Percentiles rank a stretch among this genome's conserved stretches.
These are phyloP conservation scores for Hansenula sp. DNA, from an alignment of 1,139 yeast genomes.

Conservation along the genomic window DNA sequence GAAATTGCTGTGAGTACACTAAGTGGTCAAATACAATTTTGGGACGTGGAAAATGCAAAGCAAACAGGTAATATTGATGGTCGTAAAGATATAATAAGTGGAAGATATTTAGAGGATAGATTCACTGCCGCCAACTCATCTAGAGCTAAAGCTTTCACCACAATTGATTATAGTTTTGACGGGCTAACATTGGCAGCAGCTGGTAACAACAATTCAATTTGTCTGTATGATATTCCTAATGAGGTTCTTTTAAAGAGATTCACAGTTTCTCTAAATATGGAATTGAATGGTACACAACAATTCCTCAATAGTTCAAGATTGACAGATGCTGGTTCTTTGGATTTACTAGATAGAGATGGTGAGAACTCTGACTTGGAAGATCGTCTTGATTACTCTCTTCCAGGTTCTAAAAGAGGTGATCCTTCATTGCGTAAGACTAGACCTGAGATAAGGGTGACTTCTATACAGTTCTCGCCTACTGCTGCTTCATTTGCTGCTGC, in stretches of 20 bases:
- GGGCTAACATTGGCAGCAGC: slow-evolving; percentile 87
- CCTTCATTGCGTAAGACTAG: slow-evolving; percentile 71
- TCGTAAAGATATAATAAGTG: slow-evolving; percentile 79
- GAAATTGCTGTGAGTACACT: slow-evolving; percentile 84
- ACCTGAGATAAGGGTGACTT: slow-evolving; percentile 77
- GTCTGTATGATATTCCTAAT: slow-evolving; percentile 84
- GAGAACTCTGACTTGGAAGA: slow-evolving; percentile 86
- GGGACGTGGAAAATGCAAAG: slow-evolving; percentile 77
- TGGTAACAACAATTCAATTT: slow-evolving; percentile 87
- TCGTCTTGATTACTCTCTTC: slow-evolving; percentile 68
- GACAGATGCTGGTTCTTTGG: slow-evolving; percentile 87
- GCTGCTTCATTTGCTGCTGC: slow-evolving; percentile 92
- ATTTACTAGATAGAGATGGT: slow-evolving; percentile 77
- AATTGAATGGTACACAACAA: slow-evolving; percentile 82
- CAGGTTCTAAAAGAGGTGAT: slow-evolving; percentile 87
- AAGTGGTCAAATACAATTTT: slow-evolving; percentile 82
- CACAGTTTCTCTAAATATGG: slow-evolving; percentile 84
- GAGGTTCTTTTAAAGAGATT: slow-evolving; percentile 82
- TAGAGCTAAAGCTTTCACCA: slow-evolving; percentile 78
- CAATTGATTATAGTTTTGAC: slow-evolving; percentile 83
- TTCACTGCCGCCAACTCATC: slow-evolving; percentile 78
- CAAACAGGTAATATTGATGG: slow-evolving; percentile 86
- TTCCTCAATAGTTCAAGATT: slow-evolving; percentile 73
- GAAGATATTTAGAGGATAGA: slow-evolving; percentile 78
- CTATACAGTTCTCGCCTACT: slow-evolving; percentile 84